Evolutionary conservation across 768 basidiomycete species (phyloP).

Genomic region (Tricholoma saponaceum): DNA sequence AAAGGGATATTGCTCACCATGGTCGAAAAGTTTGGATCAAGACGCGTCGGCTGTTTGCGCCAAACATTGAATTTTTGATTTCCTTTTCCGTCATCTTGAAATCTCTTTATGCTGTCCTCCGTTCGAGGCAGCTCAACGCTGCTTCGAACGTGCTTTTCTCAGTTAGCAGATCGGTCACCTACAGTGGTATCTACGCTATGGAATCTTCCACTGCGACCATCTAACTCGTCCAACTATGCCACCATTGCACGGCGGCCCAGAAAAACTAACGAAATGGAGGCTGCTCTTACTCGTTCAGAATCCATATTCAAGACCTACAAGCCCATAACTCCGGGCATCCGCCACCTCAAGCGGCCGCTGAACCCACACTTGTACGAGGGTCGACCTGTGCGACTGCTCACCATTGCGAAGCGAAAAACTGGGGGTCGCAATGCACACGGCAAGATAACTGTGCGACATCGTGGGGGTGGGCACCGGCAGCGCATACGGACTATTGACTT

Average conservation of each 20-base stretch:
- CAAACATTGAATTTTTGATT: constrained; percentile 10
- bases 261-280: constrained; percentile 30
- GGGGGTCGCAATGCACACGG: constrained; percentile 87
- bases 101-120: constrained; percentile 39
- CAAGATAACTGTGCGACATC: constrained; percentile 80
- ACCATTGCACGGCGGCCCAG: constrained; percentile 34
- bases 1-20: constrained; percentile 6
- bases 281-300: constrained; percentile 47
- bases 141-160: constrained; percentile 32
- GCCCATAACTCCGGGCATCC: constrained; percentile 80
- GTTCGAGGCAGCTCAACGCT: constrained; percentile 37
- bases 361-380: constrained; percentile 83
- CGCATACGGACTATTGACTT: constrained; percentile 90
- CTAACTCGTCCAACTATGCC: constrained; percentile 28
- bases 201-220: not conserved
- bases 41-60: constrained; percentile 3
- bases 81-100: constrained; percentile 19
- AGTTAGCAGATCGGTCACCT: constrained; percentile 16
- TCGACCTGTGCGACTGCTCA: constrained; percentile 79
- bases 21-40: constrained; percentile 4
- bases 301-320: constrained; percentile 85
- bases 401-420: constrained; percentile 72
- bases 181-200: constrained; percentile 13
- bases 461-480: constrained; percentile 88
- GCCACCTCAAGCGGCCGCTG: constrained; percentile 81